These are phyloP conservation scores for Starmerella roubikii DNA, from an alignment of 805 yeast species.

Conservation along the genomic window DNA sequence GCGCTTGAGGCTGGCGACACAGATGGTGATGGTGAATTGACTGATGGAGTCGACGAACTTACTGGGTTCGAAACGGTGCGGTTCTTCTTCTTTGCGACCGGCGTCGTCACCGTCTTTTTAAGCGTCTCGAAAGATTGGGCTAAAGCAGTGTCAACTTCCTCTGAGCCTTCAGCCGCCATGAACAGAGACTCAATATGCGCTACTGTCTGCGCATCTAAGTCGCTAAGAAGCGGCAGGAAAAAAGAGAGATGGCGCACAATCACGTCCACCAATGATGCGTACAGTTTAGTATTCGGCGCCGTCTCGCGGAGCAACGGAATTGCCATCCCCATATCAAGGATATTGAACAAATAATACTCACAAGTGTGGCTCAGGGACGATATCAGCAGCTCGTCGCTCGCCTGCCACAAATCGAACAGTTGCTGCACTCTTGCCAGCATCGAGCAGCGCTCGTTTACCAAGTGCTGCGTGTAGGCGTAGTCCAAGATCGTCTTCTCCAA, in stretches of 20 bases:
- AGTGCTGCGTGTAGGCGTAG: conserved; percentile 12
- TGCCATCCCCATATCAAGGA: conserved; percentile 11
- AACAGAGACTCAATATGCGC: conserved; percentile 7
- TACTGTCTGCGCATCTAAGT: neutral
- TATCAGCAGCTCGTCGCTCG: conserved; percentile 18
- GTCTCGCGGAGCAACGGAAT: conserved; percentile 3
- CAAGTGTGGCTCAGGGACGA: conserved; percentile 8
- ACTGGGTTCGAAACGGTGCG: neutral
- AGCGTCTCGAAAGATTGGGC: conserved; percentile 1
- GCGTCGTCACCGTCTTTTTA: neutral
- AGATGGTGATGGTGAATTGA: neutral
- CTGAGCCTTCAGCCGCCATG: neutral
- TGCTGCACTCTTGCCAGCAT: neutral
- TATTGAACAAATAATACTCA: conserved; percentile 14
- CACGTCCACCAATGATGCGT: conserved; percentile 1
- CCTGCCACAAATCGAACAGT: conserved; percentile 16
- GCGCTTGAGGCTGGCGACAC: neutral
- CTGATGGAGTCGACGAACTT: neutral
- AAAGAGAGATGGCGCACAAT: conserved; percentile 3
- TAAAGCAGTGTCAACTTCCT: neutral
- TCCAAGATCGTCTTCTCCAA: conserved; percentile 1
- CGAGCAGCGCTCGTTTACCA: neutral
- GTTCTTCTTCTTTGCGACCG: neutral
- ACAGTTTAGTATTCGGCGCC: neutral
- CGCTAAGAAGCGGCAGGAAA: conserved; percentile 1